Evolutionary conservation across 1,284 basidiomycete species (phyloP).

Genomic region (Ceratobasidium sp.): DNA sequence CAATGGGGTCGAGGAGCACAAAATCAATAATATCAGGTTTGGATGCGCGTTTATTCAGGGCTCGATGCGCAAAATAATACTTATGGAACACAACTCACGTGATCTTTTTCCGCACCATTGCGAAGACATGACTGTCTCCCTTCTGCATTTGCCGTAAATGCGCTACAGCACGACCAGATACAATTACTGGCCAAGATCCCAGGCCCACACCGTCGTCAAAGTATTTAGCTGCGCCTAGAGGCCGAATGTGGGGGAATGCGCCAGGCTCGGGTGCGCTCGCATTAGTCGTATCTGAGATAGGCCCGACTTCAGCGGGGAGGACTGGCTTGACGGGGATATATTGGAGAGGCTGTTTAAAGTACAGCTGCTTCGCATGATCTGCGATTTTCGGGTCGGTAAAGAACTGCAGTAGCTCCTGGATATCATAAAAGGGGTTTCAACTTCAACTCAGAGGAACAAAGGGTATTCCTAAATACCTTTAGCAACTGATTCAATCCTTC

Average conservation of each 20-base stretch:
- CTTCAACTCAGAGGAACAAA: neutral
- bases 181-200: constrained; percentile 18
- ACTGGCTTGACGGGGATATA: neutral
- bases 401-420: neutral
- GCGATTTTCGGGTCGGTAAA: neutral
- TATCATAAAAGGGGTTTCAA: neutral
- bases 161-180: constrained; percentile 8
- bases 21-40: neutral
- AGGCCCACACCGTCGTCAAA: neutral
- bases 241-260: neutral
- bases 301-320: neutral
- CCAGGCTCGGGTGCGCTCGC: neutral
- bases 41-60: neutral
- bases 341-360: neutral
- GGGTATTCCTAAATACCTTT: neutral
- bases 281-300: neutral
- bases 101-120: constrained; percentile 20
- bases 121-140: constrained; percentile 16
- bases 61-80: neutral
- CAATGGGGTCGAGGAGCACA: neutral
- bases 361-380: neutral
- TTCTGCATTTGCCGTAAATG: constrained; percentile 26
- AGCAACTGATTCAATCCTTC: neutral
- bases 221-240: neutral
- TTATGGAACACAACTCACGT: constrained; percentile 7